Base-by-base conservation (phyloP, 495 filamentous ascomycete genomes). In the Penicillium ochrochloron region DNA sequence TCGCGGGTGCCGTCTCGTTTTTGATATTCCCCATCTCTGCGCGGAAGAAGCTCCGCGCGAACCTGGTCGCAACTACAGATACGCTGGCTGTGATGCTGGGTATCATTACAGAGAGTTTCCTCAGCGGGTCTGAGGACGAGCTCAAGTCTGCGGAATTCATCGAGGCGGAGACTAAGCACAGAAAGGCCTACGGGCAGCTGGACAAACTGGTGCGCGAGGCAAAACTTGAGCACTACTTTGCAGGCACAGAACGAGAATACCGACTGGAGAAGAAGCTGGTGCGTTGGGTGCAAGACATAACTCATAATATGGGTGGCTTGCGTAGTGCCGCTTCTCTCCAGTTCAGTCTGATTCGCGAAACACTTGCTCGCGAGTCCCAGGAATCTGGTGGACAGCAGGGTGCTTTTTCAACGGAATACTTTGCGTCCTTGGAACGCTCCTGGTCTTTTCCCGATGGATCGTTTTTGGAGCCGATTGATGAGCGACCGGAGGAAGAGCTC, bases 241-340 rank as follows among this genome's bases (percentile, higher is more conserved):
- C 90, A 5, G 95, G 95, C 2, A 90, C 89, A 1, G 95, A 97
- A 71, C 86, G 84, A 59, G 83, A 95, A 66, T 97, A 96, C 73
- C 81, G 87, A 39, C 78, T 95, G 9, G 91, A 97, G 70, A 87
- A 88, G 60, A 89, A 85, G 7, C 83, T 98, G 15, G 88, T 96
- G 23, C 89, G 91, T 57, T 95, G 90, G 66, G 86, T 97, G 77
- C 92, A 97, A 68, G 88, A 88, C 48, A 85, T 99, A 42, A 87
- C 91, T 12, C 95, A 99, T 72, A 92, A 93, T 67, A 87, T 98
- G 64, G 94, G 95, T 69, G 95, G 94, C 3, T 78, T 99, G 72
- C 86, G 93, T 54, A 96, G 92, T 78, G 93, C 95, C 39, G 93
- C 95, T 23, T 84, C 88, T 19, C 91, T 94, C 9, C 95, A 99